Evolutionary conservation across 1,284 basidiomycete species (phyloP).

Genomic region (Butyriboletus appendiculatus): DNA sequence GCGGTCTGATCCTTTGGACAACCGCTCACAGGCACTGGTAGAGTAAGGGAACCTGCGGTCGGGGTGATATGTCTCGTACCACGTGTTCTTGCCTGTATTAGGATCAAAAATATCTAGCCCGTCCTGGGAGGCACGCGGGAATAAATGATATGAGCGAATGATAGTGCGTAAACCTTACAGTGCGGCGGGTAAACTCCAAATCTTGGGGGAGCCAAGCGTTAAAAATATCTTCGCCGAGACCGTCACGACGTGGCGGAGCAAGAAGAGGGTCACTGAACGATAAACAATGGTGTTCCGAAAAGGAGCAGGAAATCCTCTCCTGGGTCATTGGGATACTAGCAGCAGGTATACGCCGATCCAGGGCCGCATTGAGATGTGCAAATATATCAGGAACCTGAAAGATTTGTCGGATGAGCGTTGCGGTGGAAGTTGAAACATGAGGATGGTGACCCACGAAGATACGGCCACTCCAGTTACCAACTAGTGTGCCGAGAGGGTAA

Average conservation of each 20-base stretch:
- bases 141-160: conserved; percentile 10
- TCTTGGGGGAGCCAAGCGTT: conserved; percentile 48
- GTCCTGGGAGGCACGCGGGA: conserved; percentile 34
- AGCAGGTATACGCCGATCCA: conserved; percentile 23
- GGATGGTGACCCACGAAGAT: conserved; percentile 35
- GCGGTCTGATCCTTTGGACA: conserved; percentile 22
- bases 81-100: conserved; percentile 34
- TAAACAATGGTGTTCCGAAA: conserved; percentile 50
- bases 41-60: conserved; percentile 37
- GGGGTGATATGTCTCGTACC: conserved; percentile 46
- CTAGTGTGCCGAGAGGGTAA: conserved; percentile 42
- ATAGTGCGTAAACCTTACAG: conserved; percentile 29
- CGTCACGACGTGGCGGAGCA: conserved; percentile 34
- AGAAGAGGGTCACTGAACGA: conserved; percentile 37
- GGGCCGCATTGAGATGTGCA: conserved; percentile 24
- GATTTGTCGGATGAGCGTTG: conserved; percentile 16
- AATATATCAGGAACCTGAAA: conserved; percentile 29
- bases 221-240: conserved; percentile 42
- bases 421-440: conserved; percentile 2
- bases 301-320: conserved; percentile 41
- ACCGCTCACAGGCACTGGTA: conserved; percentile 32
- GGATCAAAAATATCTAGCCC: conserved; percentile 43
- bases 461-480: conserved; percentile 46
- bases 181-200: conserved; percentile 30
- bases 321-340: conserved; percentile 32